These are phyloP conservation scores for Ogataea ganodermae DNA, from an alignment of 805 yeast species.

Conservation along the genomic window DNA sequence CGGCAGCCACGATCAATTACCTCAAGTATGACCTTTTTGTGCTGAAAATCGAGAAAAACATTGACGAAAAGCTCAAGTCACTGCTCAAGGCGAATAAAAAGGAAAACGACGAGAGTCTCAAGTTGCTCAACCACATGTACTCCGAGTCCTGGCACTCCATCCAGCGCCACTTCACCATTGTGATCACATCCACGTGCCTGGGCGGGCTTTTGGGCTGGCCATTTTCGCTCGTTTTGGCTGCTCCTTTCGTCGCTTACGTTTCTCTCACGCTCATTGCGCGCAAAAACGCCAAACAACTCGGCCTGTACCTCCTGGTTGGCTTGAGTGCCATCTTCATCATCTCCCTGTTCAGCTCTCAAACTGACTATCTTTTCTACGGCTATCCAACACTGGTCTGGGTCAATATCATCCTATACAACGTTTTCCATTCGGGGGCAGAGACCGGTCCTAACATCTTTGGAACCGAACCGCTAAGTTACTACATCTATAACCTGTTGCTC, in stretches of 20 bases:
- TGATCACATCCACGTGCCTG: conserved; percentile 48
- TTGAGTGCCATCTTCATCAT: conserved; percentile 19
- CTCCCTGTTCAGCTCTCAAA: conserved; percentile 26
- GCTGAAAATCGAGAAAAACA: conserved; percentile 16
- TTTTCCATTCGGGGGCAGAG: conserved; percentile 60
- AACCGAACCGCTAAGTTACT: conserved; percentile 75
- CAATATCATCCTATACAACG: conserved; percentile 84
- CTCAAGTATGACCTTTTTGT: conserved; percentile 31
- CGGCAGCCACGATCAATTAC: conserved; percentile 40
- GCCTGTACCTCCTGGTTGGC: conserved; percentile 22
- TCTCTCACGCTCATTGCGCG: conserved; percentile 15
- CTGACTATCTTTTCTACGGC: conserved; percentile 67
- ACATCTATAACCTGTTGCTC: conserved; percentile 63
- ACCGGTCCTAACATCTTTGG: conserved; percentile 93
- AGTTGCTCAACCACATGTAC: conserved; percentile 19
- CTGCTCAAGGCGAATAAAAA: conserved; percentile 15
- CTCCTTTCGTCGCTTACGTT: conserved; percentile 55
- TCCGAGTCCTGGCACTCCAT: conserved; percentile 20
- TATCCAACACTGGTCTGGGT: conserved; percentile 68
- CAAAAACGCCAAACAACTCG: conserved; percentile 6
- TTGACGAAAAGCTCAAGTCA: conserved; percentile 19
- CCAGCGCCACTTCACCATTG: conserved; percentile 30
- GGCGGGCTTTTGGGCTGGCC: conserved; percentile 94
- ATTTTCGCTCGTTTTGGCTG: conserved; percentile 63
- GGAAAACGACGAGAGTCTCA: conserved; percentile 21